These are phyloP conservation scores for Aspergillus pseudonomiae DNA, from an alignment of 2,329 filamentous ascomycete genomes.

Conservation along the genomic window DNA sequence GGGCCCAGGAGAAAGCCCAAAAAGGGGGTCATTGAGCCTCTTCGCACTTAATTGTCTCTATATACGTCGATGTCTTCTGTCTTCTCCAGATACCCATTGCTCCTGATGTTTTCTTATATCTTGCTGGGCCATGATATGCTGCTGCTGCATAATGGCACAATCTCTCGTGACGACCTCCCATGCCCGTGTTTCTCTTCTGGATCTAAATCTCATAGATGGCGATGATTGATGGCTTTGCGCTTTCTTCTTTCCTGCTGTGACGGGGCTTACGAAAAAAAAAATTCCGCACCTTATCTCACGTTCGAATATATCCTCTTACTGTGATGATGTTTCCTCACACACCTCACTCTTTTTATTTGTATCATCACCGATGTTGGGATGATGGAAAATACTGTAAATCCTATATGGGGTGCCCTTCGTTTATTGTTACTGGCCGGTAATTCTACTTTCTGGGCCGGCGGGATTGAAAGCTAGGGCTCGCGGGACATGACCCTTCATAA, in stretches of 20 bases:
- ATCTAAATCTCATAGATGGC: slow-evolving; percentile 28
- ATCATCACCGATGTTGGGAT: slow-evolving; percentile 9
- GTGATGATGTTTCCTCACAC: slow-evolving; percentile 15
- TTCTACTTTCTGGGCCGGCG: neutral
- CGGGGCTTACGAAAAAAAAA: slow-evolving; percentile 10
- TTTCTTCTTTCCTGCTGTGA: slow-evolving; percentile 5
- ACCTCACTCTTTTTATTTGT: slow-evolving; percentile 11
- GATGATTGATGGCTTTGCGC: slow-evolving; percentile 25
- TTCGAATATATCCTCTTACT: neutral
- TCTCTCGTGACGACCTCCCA: slow-evolving; percentile 13
- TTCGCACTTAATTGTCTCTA: slow-evolving; percentile 25
- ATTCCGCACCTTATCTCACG: slow-evolving; percentile 8
- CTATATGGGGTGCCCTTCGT: neutral
- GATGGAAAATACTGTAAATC: slow-evolving; percentile 10
- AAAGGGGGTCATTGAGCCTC: slow-evolving; percentile 53
- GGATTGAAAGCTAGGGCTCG: neutral
- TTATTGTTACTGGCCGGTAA: slow-evolving; percentile 7
- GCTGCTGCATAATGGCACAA: slow-evolving; percentile 23
- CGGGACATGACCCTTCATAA: slow-evolving; percentile 3
- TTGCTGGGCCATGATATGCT: slow-evolving; percentile 22
- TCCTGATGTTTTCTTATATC: slow-evolving; percentile 22
- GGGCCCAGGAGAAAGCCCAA: slow-evolving; percentile 80
- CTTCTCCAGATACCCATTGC: slow-evolving; percentile 33
- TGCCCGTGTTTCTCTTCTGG: slow-evolving; percentile 12
- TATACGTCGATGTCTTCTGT: slow-evolving; percentile 33